Base-by-base conservation (phyloP, 2,329 filamentous ascomycete genomes). In the Nemania sp. region DNA sequence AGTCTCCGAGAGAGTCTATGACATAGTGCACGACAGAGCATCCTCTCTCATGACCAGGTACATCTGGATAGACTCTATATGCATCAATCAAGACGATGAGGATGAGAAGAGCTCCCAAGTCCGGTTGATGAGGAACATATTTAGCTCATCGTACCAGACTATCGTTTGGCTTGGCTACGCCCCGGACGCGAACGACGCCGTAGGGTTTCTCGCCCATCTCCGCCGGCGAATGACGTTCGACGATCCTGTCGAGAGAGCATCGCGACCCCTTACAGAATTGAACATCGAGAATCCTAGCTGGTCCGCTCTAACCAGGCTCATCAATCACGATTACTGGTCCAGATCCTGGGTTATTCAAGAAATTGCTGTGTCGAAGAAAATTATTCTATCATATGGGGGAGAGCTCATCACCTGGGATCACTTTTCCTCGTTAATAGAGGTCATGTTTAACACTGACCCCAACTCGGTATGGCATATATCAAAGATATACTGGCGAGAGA, bases 31-130 rank as follows among this genome's bases (percentile, higher is more conserved):
- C 11, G 40, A 54, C 40, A 45, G 51, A 34, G 51, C 51, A n/a
- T 54, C 51, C 11, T 54, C 29, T 12, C 51, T 54, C 1, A 54
- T 32, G 37, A 54, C 40, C 25, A 54, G 45, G 21, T 57, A 57
- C 17, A n/a, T 57, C 20, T 57, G 54, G 54, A 57, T 57, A 10
- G 54, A 57, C 37, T 50, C 45, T 2, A 50, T 50, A 15, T 57
- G 54, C 18, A 57, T 57, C 25, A 57, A 57, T 34, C 54, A 57
- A 35, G n/a, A 13, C 25, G 46, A 57, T 6, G 47, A 35, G 15
- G 37, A 50, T 1, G 54, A 57, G n/a, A 57, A 57, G 37, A 43
- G 54, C 37, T 48, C 37, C 35, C 54, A 57, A 42, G 46, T 50
- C n/a, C 35, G 13, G 29, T 21, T 57, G n/a, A 57, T 57, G 54